phyloP scores from a whole-genome alignment of 345 rosid species.

The Moricandia arvensis region DNA sequence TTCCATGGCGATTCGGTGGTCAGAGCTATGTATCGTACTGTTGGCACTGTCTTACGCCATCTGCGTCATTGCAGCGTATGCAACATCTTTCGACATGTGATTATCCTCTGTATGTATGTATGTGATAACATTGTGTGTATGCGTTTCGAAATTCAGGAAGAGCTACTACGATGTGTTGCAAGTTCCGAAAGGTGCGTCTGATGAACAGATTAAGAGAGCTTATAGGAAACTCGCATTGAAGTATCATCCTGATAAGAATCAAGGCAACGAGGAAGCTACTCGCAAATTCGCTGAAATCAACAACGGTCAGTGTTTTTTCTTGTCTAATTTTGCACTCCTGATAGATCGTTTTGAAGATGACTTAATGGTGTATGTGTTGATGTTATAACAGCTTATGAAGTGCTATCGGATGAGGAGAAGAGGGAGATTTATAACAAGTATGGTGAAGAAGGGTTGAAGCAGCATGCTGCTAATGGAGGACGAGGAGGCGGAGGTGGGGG shows the following conservation, averaged over 20 bases:
- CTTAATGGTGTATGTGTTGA: background rate
- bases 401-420: conserved; percentile 87
- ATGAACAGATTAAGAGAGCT: conserved; percentile 97
- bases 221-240: conserved; percentile 95
- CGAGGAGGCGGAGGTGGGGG: conserved; percentile 59
- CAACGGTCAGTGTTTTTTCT: conserved; percentile 50
- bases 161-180: conserved; percentile 92
- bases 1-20: conserved; percentile 57
- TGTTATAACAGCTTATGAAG: conserved; percentile 85
- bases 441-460: conserved; percentile 96
- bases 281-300: conserved; percentile 86
- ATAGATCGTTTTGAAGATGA: background rate
- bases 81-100: background rate
- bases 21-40: conserved; percentile 48
- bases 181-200: conserved; percentile 91
- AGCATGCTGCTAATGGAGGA: conserved; percentile 50
- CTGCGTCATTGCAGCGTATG: conserved; percentile 57
- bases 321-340: background rate
- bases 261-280: conserved; percentile 86
- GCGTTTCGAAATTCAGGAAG: conserved; percentile 52
- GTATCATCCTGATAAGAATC: conserved; percentile 98
- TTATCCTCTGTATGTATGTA: background rate
- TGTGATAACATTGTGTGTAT: background rate
- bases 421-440: conserved; percentile 78
- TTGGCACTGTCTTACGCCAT: conserved; percentile 52